Percentiles rank a stretch among this genome's conserved stretches.
Evolutionary conservation across 257 asterid genomes (phyloP).

Genomic region (Primulina tabacum): DNA sequence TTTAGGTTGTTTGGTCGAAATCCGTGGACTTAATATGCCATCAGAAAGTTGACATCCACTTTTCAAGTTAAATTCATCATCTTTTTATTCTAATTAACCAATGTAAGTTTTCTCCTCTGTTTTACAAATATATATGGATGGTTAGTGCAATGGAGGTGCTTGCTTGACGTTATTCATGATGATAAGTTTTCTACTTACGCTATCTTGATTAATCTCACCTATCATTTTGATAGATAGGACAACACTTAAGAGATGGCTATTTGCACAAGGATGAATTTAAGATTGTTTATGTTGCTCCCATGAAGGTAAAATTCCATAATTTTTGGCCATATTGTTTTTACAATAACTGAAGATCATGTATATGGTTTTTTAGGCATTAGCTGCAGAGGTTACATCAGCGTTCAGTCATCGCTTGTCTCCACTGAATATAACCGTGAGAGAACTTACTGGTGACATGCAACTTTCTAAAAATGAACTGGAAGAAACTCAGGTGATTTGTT

Average conservation of each 20-base stretch:
- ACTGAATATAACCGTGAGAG: constrained; percentile 76
- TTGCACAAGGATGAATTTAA: constrained; percentile 95
- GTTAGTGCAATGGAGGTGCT: constrained; percentile 16
- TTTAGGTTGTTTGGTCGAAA: too few relatives aligned
- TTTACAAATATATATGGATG: not conserved
- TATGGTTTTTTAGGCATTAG: constrained; percentile 65
- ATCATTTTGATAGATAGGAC: constrained; percentile 57
- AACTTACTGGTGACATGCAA: constrained; percentile 99
- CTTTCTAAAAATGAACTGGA: constrained; percentile 86
- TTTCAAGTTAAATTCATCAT: not conserved
- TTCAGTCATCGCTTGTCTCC: constrained; percentile 89
- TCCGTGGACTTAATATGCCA: too few relatives aligned
- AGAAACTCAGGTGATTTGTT: constrained; percentile 76
- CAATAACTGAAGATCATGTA: constrained; percentile 21
- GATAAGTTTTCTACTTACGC: constrained; percentile 21
- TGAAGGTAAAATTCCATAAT: constrained; percentile 63
- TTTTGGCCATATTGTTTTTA: constrained; percentile 9
- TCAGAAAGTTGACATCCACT: not conserved
- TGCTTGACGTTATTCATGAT: constrained; percentile 20
- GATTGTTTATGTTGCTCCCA: constrained; percentile 98
- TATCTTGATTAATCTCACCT: constrained; percentile 13
- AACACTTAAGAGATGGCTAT: constrained; percentile 91
- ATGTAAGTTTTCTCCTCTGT: not conserved
- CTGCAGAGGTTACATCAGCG: constrained; percentile 96
- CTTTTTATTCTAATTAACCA: not conserved